phyloP scores from a whole-genome alignment of 2,329 filamentous ascomycete genomes.

The Aspergillus ochraceoroseus region DNA sequence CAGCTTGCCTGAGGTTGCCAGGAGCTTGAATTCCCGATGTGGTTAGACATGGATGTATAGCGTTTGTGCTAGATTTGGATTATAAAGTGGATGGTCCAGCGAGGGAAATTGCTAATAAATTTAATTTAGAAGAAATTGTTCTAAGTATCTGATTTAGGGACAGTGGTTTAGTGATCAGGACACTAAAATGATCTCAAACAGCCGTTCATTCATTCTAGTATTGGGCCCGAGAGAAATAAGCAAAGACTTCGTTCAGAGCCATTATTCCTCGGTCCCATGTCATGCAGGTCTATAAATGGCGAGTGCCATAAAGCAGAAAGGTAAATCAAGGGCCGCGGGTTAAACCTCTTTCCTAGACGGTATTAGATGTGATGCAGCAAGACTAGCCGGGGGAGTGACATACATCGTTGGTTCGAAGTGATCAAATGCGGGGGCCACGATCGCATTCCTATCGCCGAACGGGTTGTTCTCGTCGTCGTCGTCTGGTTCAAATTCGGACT shows the following conservation, averaged over 20 bases:
- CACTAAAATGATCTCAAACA: too few relatives aligned
- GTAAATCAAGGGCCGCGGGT: not conserved
- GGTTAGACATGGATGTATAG: too few relatives aligned
- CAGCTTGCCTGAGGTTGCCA: not conserved
- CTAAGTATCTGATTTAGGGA: too few relatives aligned
- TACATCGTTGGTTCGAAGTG: conserved; percentile 30
- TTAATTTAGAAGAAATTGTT: too few relatives aligned
- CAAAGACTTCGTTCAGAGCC: too few relatives aligned
- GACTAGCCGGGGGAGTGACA: not conserved
- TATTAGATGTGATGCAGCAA: conserved; percentile 13
- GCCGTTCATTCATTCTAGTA: too few relatives aligned
- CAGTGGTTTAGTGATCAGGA: too few relatives aligned
- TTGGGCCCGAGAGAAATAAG: too few relatives aligned
- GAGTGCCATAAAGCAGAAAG: not conserved
- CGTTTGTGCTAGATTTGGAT: too few relatives aligned
- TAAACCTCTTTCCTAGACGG: conserved; percentile 29
- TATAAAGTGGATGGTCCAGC: too few relatives aligned
- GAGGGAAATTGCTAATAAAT: too few relatives aligned
- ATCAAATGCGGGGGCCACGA: conserved; percentile 33
- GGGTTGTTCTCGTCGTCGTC: conserved; percentile 81
- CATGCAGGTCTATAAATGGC: not conserved
- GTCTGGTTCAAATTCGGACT: conserved; percentile 50
- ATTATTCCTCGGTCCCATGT: too few relatives aligned
- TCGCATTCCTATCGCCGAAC: conserved; percentile 75
- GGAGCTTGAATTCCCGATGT: not conserved